Conservation (phyloP, 495 filamentous ascomycete species). For the Pseudoneurospora amorphoporcata region DNA sequence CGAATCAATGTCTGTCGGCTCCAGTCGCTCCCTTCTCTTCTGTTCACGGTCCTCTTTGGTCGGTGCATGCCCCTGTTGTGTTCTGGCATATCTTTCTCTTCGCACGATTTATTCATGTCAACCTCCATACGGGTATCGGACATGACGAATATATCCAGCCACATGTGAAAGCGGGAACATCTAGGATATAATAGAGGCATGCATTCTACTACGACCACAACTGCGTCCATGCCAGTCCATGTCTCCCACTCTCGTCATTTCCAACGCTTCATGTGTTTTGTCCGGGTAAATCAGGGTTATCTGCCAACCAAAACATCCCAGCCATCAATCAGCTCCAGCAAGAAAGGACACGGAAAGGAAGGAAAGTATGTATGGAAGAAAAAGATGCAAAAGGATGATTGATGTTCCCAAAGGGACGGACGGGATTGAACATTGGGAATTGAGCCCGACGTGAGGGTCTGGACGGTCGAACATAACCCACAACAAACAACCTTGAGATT, state of each 20-base stretch:
- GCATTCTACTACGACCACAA: not conserved
- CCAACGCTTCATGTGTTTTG: not conserved
- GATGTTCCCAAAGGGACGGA: not conserved
- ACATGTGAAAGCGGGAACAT: too few relatives aligned
- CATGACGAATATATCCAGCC: not conserved
- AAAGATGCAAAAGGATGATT: not conserved
- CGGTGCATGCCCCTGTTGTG: constrained; percentile 21
- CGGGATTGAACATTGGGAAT: not conserved
- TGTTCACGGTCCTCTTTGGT: constrained; percentile 21
- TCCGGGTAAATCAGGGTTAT: not conserved
- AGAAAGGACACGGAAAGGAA: not conserved
- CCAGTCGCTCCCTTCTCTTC: constrained; percentile 14
- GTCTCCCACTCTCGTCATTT: not conserved
- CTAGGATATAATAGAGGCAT: too few relatives aligned
- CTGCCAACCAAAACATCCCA: not conserved
- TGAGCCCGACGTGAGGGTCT: not conserved
- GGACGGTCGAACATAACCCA: not conserved
- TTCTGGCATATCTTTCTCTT: constrained; percentile 19
- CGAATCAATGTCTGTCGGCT: constrained; percentile 15
- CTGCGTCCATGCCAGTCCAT: not conserved
- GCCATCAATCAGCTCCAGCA: not conserved
- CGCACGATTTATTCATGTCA: constrained; percentile 13
- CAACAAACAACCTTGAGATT: constrained; percentile 45
- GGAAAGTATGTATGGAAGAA: not conserved
- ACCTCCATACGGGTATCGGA: not conserved